phyloP scores from a whole-genome alignment of 164 flowering plant species.

The Tetracentron sinense region DNA sequence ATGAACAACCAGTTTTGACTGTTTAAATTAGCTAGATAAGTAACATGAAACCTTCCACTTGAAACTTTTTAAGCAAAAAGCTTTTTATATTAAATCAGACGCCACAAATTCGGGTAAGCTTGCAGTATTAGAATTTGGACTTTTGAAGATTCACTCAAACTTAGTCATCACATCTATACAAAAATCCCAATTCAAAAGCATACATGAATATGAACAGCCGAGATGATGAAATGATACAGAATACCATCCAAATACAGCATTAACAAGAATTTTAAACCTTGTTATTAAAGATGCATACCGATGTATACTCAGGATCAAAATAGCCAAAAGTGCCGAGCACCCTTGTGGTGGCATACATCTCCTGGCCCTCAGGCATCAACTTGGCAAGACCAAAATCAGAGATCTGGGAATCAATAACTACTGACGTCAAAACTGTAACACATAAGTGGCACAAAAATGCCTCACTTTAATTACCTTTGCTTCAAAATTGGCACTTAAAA shows the following conservation, averaged over 20 bases:
- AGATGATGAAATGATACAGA: neutral
- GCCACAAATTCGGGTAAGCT: neutral
- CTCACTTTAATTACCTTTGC: slow-evolving; percentile 59
- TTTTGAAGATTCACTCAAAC: neutral
- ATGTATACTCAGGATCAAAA: slow-evolving; percentile 94
- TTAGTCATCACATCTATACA: neutral
- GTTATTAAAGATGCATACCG: slow-evolving; percentile 41
- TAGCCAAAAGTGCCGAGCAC: slow-evolving; percentile 95
- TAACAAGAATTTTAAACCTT: neutral
- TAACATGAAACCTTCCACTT: neutral
- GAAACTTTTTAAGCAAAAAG: no score
- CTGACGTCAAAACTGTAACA: neutral
- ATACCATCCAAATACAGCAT: neutral
- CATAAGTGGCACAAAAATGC: neutral
- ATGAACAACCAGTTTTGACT: no score
- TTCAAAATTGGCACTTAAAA: slow-evolving; percentile 61
- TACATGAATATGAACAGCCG: neutral
- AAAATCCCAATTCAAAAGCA: neutral
- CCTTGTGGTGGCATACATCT: slow-evolving; percentile 64
- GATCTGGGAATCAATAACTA: slow-evolving; percentile 40
- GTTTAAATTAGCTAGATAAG: no score
- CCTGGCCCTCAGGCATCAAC: slow-evolving; percentile 93
- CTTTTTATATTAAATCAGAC: neutral
- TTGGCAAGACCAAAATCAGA: slow-evolving; percentile 97
- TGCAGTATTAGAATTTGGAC: neutral